phyloP scores from a whole-genome alignment of 345 rosid species.

The Eucalyptus rudis region DNA sequence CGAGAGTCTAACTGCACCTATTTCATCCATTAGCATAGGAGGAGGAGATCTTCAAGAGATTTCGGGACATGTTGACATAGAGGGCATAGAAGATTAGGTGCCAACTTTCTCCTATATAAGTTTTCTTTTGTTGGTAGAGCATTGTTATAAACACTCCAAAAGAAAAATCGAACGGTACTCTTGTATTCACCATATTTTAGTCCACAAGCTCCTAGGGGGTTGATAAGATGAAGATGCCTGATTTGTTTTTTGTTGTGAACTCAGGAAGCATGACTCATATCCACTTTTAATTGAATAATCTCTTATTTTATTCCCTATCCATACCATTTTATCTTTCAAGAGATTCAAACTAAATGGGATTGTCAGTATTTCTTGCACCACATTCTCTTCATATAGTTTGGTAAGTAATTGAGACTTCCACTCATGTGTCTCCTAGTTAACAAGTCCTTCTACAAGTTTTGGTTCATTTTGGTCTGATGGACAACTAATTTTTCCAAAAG shows the following conservation, averaged over 20 bases:
- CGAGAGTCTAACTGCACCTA: background rate
- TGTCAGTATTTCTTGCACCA: fast-evolving
- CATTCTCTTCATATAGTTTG: background rate
- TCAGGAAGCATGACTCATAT: no score
- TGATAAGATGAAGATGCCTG: no score
- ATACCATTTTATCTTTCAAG: no score
- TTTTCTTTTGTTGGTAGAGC: no score
- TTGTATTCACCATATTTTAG: no score
- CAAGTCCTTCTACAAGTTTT: background rate
- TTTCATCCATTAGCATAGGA: background rate
- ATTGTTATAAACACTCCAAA: no score
- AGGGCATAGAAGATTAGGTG: background rate
- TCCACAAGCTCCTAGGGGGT: no score
- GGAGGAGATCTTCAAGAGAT: background rate
- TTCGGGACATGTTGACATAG: background rate
- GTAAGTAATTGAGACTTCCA: background rate
- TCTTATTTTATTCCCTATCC: fast-evolving
- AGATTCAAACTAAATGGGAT: background rate
- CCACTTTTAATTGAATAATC: no score
- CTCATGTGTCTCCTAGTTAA: background rate
- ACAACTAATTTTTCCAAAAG: background rate
- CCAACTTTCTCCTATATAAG: no score
- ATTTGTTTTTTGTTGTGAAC: no score
- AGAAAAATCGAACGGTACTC: no score
- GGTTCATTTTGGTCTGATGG: background rate